Base-by-base conservation (phyloP, 148 eudicot species). In the Silene uniflora region DNA sequence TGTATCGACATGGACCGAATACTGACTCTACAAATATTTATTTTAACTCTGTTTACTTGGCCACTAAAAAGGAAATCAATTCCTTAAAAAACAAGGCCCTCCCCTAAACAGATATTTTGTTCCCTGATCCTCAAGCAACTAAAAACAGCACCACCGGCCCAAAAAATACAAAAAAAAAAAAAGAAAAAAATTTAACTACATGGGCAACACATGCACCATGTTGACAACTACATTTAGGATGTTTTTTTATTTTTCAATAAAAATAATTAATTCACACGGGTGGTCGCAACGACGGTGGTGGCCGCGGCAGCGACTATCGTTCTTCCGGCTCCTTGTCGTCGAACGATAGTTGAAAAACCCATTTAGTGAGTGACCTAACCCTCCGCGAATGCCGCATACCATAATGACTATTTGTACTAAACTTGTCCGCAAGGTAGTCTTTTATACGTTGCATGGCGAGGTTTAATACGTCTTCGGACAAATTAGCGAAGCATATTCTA, bases 331-430 rank as follows among this genome's bases (percentile, higher is more conserved):
- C 80, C 21, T 74, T 81, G 4, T 77, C 83, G 59, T 82, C 78
- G 66, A 90, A 86, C 49, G 98, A 91, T 75, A 91, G 83, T n/a
- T 87, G 86, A 77, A 88, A 87, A 89, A 91, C 92, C 96, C 96
- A 89, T 73, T 82, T 91, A 27, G 89, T 67, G 70, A 91, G 77
- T 62, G 91, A 88, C 77, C 81, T 79, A 16, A 64, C 58, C 66
- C 89, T 83, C 55, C 81, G 78, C 11, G 87, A 83, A 62, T 78
- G 69, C 29, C 80, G 78, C 75, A 35, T 44, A 0, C 78, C 71
- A 67, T 52, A 16, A 65, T 77, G 77, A 21, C 78, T 79, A 17
- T 61, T 71, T 11, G 67, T 75, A 55, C 71, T 72, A 42, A 25
- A 39, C 54, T 70, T 75, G 29, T 25, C 0, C 23, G 80, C 83